Percentiles rank a stretch among this genome's conserved stretches.
phyloP scores from a whole-genome alignment of 805 yeast species.

The Saturnispora galanensis region DNA sequence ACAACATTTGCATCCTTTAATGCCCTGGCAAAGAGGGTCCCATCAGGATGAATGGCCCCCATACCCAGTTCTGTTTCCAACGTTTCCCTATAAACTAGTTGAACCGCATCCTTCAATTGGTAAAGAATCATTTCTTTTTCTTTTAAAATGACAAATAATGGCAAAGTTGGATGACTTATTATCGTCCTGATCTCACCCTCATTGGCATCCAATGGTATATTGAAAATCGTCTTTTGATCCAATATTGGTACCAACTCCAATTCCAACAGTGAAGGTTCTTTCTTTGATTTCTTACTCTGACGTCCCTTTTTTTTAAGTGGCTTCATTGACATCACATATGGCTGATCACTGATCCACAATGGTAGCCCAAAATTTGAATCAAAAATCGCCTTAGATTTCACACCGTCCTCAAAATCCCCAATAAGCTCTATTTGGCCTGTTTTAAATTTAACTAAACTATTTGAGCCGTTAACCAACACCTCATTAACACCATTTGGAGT shows the following conservation, averaged over 20 bases:
- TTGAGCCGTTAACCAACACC: not conserved
- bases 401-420: not conserved
- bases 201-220: not conserved
- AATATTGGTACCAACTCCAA: not conserved
- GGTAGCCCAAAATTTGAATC: not conserved
- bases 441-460: conserved; percentile 2
- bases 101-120: conserved; percentile 1
- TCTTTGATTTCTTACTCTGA: conserved; percentile 4
- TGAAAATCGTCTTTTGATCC: not conserved
- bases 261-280: not conserved
- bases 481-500: not conserved
- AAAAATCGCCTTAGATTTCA: conserved; percentile 1
- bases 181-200: conserved; percentile 3
- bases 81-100: conserved; percentile 7
- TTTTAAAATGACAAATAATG: conserved; percentile 4
- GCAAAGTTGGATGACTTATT: conserved; percentile 13
- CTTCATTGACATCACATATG: conserved; percentile 5
- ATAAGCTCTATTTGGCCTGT: conserved; percentile 9
- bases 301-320: conserved; percentile 4
- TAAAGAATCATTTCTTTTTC: conserved; percentile 7
- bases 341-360: conserved; percentile 8
- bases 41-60: conserved; percentile 16
- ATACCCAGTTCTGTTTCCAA: not conserved
- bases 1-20: conserved; percentile 8
- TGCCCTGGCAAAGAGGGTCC: conserved; percentile 13